phyloP scores from a whole-genome alignment of 192 early-diverging fungal species.

The Geosiphon pyriformis region DNA sequence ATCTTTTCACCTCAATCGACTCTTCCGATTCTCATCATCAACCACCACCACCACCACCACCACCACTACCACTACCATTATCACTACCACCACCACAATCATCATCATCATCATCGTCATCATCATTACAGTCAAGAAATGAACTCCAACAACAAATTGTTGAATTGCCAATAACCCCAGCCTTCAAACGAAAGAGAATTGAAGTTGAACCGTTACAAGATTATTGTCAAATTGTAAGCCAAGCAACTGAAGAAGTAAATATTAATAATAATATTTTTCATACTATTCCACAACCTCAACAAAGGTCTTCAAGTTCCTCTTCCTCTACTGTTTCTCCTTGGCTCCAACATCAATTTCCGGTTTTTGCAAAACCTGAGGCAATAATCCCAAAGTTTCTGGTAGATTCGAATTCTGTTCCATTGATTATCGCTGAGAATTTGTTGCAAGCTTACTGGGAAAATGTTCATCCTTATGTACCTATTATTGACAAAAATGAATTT shows the following conservation, averaged over 20 bases:
- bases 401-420: neutral
- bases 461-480: constrained; percentile 23
- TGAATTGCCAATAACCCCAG: neutral
- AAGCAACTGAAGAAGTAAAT: neutral
- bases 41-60: too few relatives aligned
- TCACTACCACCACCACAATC: too few relatives aligned
- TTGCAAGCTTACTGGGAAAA: constrained; percentile 13
- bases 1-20: neutral
- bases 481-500: constrained; percentile 10
- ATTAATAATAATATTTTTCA: neutral
- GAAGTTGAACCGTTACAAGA: too few relatives aligned
- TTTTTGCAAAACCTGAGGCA: constrained; percentile 5
- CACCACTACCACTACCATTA: neutral
- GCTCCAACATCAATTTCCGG: neutral
- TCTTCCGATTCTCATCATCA: neutral
- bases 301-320: neutral
- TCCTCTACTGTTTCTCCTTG: neutral
- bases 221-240: neutral
- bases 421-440: constrained; percentile 1
- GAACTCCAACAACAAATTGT: neutral
- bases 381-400: neutral
- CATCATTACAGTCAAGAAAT: neutral
- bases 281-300: neutral
- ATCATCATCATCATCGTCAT: too few relatives aligned
- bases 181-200: neutral